Conservation (phyloP, 176 grass and related monocot species). For the Echinochloa phyllopogon region DNA sequence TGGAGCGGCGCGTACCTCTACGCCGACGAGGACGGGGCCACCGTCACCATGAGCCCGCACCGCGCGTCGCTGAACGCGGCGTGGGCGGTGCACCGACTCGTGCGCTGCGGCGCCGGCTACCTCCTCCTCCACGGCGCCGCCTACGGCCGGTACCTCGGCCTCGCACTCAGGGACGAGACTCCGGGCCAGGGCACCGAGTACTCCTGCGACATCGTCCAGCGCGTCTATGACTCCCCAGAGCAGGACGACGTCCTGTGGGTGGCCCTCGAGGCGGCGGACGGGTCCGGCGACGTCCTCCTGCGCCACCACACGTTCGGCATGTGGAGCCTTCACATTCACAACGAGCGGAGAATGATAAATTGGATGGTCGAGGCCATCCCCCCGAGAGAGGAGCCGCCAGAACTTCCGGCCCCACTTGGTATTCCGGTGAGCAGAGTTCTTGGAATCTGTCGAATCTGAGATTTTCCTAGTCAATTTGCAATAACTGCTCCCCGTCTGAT, state of each 20-base stretch:
- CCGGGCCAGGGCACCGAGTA: background rate
- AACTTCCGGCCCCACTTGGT: no score
- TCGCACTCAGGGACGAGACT: background rate
- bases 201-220: background rate
- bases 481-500: no score
- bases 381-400: background rate
- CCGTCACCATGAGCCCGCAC: background rate
- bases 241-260: background rate
- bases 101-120: background rate
- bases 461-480: no score
- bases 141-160: conserved; percentile 39
- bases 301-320: background rate
- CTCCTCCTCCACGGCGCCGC: conserved; percentile 29
- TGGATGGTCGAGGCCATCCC: conserved; percentile 8
- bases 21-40: background rate
- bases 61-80: background rate
- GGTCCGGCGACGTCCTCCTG: background rate
- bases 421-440: no score
- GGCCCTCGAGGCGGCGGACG: background rate
- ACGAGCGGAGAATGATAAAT: no score
- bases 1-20: background rate
- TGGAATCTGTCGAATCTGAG: no score
- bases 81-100: conserved; percentile 24
- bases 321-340: background rate
- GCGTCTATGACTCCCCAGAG: background rate